Evolutionary conservation across 768 basidiomycete genomes (phyloP).

Genomic region (Mycena amicta): DNA sequence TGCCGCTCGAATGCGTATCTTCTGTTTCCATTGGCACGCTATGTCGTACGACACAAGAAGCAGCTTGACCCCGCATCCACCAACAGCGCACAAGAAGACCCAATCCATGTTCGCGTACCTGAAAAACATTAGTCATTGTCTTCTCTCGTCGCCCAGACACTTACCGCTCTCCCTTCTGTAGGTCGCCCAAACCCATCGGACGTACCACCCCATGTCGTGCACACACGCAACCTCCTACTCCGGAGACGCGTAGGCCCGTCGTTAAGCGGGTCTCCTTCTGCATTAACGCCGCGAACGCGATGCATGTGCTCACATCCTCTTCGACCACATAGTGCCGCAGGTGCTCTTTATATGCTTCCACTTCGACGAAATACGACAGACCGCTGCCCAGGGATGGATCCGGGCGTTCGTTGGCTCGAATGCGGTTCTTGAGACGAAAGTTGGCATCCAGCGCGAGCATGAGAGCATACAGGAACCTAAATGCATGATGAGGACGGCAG

Average conservation of each 20-base stretch:
- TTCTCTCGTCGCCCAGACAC: neutral
- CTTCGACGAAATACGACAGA: constrained; percentile 20
- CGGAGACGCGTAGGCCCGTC: neutral
- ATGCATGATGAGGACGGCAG: neutral
- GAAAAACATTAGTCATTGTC: neutral
- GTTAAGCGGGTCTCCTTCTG: neutral
- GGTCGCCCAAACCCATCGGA: neutral
- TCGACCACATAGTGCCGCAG: constrained; percentile 6
- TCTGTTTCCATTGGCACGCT: constrained; percentile 26
- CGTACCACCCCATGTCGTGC: neutral
- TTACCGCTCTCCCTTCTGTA: neutral
- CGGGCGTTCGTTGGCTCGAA: constrained; percentile 1
- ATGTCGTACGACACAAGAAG: constrained; percentile 27
- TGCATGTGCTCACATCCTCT: constrained; percentile 9
- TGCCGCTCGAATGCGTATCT: neutral
- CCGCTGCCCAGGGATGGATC: constrained; percentile 17
- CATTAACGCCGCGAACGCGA: neutral
- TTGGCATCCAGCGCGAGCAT: constrained; percentile 22
- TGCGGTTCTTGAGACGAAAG: constrained; percentile 21
- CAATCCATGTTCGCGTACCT: neutral
- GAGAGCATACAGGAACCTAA: constrained; percentile 15
- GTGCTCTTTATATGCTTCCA: constrained; percentile 10
- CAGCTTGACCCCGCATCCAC: neutral
- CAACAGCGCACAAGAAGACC: constrained; percentile 16
- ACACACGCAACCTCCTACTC: neutral